Conservation (phyloP, 352 stramenopile genomes). For the Globisporangium acanthophoron region DNA sequence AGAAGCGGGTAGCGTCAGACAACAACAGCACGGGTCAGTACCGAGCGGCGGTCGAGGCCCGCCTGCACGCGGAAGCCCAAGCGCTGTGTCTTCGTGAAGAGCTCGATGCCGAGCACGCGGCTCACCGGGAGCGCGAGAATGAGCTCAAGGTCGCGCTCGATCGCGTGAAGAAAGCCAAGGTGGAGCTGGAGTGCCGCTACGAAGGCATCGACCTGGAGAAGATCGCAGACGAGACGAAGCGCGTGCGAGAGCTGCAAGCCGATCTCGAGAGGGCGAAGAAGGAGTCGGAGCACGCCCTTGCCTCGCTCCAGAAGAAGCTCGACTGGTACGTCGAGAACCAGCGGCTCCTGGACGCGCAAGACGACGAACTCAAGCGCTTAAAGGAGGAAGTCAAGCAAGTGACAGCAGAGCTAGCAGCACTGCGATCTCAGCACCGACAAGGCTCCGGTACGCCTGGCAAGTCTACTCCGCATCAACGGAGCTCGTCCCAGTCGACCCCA, state of each 20-base stretch:
- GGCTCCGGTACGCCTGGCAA: neutral
- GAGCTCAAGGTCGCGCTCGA: constrained; percentile 71
- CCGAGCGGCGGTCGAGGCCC: constrained; percentile 51
- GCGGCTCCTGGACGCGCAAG: constrained; percentile 68
- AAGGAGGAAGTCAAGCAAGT: constrained; percentile 14
- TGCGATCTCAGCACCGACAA: neutral
- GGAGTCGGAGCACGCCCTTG: constrained; percentile 41
- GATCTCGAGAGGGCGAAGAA: constrained; percentile 39
- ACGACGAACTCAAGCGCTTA: constrained; percentile 46
- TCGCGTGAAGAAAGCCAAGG: constrained; percentile 74
- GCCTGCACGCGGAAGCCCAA: constrained; percentile 52
- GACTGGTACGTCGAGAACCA: constrained; percentile 87
- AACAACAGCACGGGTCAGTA: constrained; percentile 41
- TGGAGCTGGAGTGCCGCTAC: constrained; percentile 71
- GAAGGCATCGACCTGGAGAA: constrained; percentile 65
- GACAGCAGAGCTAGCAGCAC: constrained; percentile 10
- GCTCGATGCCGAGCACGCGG: constrained; percentile 24
- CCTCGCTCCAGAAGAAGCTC: constrained; percentile 69
- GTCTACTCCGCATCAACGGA: constrained; percentile 2
- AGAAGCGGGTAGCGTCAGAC: constrained; percentile 10
- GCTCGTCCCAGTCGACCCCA: neutral
- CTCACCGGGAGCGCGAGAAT: constrained; percentile 47
- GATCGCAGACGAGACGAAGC: constrained; percentile 46
- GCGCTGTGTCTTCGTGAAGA: constrained; percentile 56
- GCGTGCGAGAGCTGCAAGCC: constrained; percentile 36